Evolutionary conservation across 768 basidiomycete species (phyloP).

Genomic region (Lyophyllum atratum): DNA sequence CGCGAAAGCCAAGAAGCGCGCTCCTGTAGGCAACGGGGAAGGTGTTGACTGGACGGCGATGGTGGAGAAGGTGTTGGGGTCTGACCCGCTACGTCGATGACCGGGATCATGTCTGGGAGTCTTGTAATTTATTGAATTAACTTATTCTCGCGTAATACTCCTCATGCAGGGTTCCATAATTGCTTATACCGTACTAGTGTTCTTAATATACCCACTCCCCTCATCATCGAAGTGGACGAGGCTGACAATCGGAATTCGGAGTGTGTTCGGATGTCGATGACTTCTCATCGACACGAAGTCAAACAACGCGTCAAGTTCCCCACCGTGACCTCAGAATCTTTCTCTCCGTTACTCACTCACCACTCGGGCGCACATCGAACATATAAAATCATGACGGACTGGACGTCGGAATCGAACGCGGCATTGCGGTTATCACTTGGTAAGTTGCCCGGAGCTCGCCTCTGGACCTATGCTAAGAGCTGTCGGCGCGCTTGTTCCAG

Average conservation of each 20-base stretch:
- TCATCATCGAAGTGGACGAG: too few species aligned
- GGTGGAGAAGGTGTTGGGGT: conserved; percentile 34
- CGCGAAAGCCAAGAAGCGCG: conserved; percentile 23
- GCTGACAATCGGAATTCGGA: neutral
- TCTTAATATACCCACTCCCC: neutral
- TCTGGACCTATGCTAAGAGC: neutral
- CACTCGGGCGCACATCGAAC: neutral
- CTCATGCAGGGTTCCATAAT: neutral
- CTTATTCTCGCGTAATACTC: neutral
- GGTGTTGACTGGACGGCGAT: conserved; percentile 45
- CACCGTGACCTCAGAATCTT: neutral
- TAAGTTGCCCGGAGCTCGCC: conserved; percentile 38
- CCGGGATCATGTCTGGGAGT: neutral
- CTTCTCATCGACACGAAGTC: conserved; percentile 11
- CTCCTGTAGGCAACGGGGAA: conserved; percentile 41
- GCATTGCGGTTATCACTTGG: conserved; percentile 77
- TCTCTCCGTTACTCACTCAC: neutral
- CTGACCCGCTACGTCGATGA: conserved; percentile 4
- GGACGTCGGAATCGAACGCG: conserved; percentile 81
- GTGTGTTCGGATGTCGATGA: neutral
- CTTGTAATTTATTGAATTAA: neutral
- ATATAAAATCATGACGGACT: conserved; percentile 49
- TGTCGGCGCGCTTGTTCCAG: conserved; percentile 36
- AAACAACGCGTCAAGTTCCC: conserved; percentile 21
- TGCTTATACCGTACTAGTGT: neutral